Conservation (phyloP, 2,329 filamentous ascomycete species). For the Rutstroemia sydowiana region DNA sequence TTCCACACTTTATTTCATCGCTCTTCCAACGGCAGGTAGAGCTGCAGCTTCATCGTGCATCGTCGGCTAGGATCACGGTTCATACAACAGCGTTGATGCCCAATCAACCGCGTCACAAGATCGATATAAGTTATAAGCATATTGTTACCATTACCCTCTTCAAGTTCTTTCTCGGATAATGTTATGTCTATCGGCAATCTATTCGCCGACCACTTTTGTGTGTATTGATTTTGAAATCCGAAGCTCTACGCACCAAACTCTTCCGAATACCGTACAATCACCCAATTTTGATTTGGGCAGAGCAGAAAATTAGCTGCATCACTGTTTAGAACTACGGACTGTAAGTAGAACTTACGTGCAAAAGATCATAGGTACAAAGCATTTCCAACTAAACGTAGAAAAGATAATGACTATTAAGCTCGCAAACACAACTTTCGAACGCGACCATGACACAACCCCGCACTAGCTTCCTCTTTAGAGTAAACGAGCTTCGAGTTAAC, state of each 20-base stretch:
- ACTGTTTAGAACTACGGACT: no score
- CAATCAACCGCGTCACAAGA: slow-evolving; percentile 21
- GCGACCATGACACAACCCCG: not conserved
- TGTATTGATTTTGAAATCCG: not conserved
- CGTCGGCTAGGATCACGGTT: slow-evolving; percentile 4
- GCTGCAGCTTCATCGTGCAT: slow-evolving; percentile 2
- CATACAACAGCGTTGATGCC: slow-evolving; percentile 5
- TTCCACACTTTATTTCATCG: not conserved
- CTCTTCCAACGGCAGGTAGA: not conserved
- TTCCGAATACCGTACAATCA: not conserved
- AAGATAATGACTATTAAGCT: slow-evolving; percentile 1
- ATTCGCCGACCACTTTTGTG: not conserved
- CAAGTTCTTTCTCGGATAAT: slow-evolving; percentile 1
- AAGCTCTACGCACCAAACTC: not conserved
- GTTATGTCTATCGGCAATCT: not conserved
- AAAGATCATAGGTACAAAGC: not conserved
- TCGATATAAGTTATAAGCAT: not conserved
- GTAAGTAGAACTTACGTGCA: not conserved
- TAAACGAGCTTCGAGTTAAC: slow-evolving; percentile 34
- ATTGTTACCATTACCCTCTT: slow-evolving; percentile 11
- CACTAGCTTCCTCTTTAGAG: slow-evolving; percentile 32
- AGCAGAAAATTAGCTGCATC: no score
- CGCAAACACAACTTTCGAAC: not conserved
- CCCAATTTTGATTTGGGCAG: no score
- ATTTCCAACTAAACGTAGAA: not conserved